Base-by-base conservation (phyloP, 1,284 basidiomycete species). In the Ceratobasidium papillatum region DNA sequence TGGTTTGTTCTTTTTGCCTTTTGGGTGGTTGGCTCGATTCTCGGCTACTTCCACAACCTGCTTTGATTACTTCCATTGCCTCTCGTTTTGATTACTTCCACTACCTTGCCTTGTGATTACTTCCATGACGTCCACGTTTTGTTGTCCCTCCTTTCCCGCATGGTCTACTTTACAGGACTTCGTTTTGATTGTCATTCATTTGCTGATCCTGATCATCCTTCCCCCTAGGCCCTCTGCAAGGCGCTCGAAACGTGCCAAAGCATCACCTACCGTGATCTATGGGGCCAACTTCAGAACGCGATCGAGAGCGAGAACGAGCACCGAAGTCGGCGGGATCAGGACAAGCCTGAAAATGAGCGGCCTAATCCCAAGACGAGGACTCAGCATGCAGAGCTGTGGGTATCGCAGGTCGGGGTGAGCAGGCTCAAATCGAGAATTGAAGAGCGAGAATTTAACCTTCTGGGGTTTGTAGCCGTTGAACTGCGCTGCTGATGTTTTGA, bases 351-450 rank as follows among this genome's bases (percentile, higher is more conserved):
- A 7, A 9, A 4, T 4, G 36, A 56, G 38, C 59, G 58, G 5
- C 58, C 43, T 7, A 32, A 51, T 19, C 59, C 32, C 17, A 27
- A 38, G 22, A 36, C 41, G 12, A 49, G 72, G 22, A 14, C 56
- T 11, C 72, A 74, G 49, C 72, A 74, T 41, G 72, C 72, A 2
- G 72, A 74, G 36, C 34, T 74, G 14, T 74, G 72, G 72, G 51
- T 64, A 19, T 74, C 72, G 12, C 72, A 56, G 32, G 36, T 19
- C 38, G 34, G 52, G 32, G 63, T 65, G n/a, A 52, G 63, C 14
- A 47, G 11, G 0, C 3, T 41, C 36, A 11, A 22, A 32, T 14
- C n/a, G n/a, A n/a, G n/a, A 14, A 25, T 45, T 41, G 59, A 30
- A 1, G 22, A 19, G 34, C 12, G 14, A 51, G 17, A n/a, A 34